Base-by-base conservation (phyloP, 2,329 filamentous ascomycete genomes). In the Chrysoporthe cubensis region DNA sequence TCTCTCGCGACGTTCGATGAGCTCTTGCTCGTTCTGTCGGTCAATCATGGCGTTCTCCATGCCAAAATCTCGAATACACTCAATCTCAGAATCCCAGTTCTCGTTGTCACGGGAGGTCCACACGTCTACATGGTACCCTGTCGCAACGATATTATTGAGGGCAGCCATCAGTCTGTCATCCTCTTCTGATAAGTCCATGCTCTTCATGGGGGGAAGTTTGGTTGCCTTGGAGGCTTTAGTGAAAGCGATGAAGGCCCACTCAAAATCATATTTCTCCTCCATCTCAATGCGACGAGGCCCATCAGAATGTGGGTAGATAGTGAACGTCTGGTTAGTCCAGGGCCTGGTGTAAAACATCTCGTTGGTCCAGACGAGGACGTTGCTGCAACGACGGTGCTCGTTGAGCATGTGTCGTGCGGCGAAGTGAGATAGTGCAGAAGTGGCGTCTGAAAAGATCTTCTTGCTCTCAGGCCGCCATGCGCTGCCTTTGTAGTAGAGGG, bases 201-300 rank as follows among this genome's bases (percentile, higher is more conserved):
- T 43, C 4, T 52, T 54, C 4, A 16, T 26, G 16, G 14, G 16
- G 6, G 59, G 54, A 6, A 59, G n/a, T n/a, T 42, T 64, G 34
- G 64, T 60, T 32, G 54, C n/a, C 8, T 54, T 32, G 52, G 56
- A 40, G 18, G 37, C 59, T 16, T 64, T 37, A 16, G 59, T 70
- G 54, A 70, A 65, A 37, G 32, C 65, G 42, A 70, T 60, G 26
- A 70, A 50, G n/a, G 68, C 68, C 68, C 68, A 70, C n/a, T 66
- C 34, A 18, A 65, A 7, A 34, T 34, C n/a, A 42, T 60, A 62
- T 13, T 64, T 57, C 43, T 58, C 48, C 43, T 63, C 52, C 3
- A 65, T 58, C 54, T 60, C 43, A 18, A 43, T 16, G 34, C 63
- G 63, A 40, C 43, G 44, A 32, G 63, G 63, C 2, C 63, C 63